Evolutionary conservation across 208 protist species (phyloP), one percentile per base, ranked within the genome.

Genomic region (Phytomonas francai): DNA sequence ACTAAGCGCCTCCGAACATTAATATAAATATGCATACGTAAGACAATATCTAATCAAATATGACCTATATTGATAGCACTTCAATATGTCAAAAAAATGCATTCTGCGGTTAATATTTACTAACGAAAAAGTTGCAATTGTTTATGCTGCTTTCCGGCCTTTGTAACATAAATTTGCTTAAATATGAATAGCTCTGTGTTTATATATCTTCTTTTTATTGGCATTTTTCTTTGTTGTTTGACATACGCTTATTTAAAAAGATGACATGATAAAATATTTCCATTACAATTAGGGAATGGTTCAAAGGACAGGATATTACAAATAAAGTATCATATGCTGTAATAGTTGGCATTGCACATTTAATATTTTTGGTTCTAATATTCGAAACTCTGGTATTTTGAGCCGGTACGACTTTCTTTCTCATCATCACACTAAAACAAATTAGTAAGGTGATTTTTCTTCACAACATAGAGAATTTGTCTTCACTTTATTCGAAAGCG

Each of bases 1-100:
- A 34, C 69, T 7, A 81, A 82, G 58, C 70, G 67, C 25, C 11
- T 54, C 11, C 11, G 45, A 54, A 25, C 45, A 25, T 54, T 8
- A 54, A 22, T 12, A 54, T 25, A 25, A 25, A 54, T 25, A 54
- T 54, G 45, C 45, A 25, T 54, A 7, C 25, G 7, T 45, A 54
- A 22, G 0, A 25, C 1, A 54, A 54, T 25, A 54, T 54, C 19
- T 54, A 22, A 25, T 19, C 19, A 54, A 54, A 54, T 25, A 54
- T 54, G 4, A 54, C 1, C 19, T 22, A 25, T 54, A 1, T 19
- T 54, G 25, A 54, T 54, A 22, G 45, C 1, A 25, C 45, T 25
- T 54, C 45, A 54, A 54, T 25, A 54, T 19, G 25, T 25, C 25
- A 54, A 54, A 54, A 54, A 22, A 54, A 54, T 54, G 45, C 19